A percentile compares a stretch with the other conserved stretches of the same genome.
Evolutionary conservation across 257 asterid genomes (phyloP).

Genomic region (Rauvolfia tetraphylla): DNA sequence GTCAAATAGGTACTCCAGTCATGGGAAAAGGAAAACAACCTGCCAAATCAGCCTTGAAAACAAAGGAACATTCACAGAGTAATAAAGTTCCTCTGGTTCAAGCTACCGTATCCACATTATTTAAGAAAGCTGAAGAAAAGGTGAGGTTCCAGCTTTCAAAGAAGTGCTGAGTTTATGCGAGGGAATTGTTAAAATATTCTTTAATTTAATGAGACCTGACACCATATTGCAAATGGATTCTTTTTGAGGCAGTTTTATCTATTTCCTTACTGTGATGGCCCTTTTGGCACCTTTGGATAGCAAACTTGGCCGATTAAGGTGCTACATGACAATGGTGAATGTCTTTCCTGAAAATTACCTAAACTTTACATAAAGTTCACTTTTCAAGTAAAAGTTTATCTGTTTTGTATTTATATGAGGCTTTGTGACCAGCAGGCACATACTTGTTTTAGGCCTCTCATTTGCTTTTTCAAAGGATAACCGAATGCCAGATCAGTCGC

Average conservation of each 20-base stretch:
- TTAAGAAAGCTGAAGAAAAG: slow-evolving; percentile 78
- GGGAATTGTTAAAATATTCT: background rate
- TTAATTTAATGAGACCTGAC: background rate
- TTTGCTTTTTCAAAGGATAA: background rate
- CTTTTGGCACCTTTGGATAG: background rate
- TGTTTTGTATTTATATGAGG: background rate
- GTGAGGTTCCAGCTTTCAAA: slow-evolving; percentile 32
- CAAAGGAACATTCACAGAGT: slow-evolving; percentile 36
- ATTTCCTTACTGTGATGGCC: background rate
- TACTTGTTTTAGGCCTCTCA: slow-evolving; percentile 1
- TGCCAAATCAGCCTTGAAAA: slow-evolving; percentile 31
- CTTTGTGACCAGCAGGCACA: background rate
- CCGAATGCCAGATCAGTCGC: background rate
- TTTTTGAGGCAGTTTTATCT: background rate
- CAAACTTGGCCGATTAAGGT: background rate
- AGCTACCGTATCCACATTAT: slow-evolving; percentile 65
- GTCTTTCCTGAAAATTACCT: background rate
- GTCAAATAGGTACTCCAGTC: slow-evolving; percentile 31
- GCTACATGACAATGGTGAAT: background rate
- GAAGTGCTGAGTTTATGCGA: slow-evolving; percentile 5
- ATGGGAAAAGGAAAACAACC: slow-evolving; percentile 31
- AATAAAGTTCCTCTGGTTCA: slow-evolving; percentile 58
- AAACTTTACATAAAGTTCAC: background rate
- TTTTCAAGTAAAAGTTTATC: background rate
- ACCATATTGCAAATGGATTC: background rate